phyloP scores from a whole-genome alignment of 2,329 filamentous ascomycete species.

The Teratosphaeriaceae sp. region DNA sequence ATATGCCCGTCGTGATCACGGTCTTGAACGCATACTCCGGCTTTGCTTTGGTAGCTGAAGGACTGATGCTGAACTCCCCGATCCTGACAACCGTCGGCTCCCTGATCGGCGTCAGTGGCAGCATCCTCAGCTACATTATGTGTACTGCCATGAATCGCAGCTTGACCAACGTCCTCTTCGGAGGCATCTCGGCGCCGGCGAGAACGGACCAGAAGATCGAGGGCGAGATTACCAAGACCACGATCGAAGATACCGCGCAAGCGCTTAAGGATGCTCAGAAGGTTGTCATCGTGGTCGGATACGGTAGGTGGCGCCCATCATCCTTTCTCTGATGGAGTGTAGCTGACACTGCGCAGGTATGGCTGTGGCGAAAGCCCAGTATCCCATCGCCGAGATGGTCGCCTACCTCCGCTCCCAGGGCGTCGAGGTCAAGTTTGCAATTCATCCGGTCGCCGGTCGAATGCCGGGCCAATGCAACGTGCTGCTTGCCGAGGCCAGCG shows the following conservation, averaged over 20 bases:
- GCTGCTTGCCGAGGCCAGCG: constrained; percentile 76
- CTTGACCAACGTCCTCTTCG: constrained; percentile 83
- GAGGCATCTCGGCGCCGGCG: constrained; percentile 62
- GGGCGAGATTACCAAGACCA: constrained; percentile 70
- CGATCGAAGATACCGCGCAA: constrained; percentile 73
- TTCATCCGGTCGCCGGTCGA: constrained; percentile 81
- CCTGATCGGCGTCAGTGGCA: constrained; percentile 81
- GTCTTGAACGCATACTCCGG: constrained; percentile 82
- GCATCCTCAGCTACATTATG: constrained; percentile 80
- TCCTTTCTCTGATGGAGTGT: background rate
- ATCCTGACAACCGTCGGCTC: constrained; percentile 79
- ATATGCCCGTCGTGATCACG: constrained; percentile 89
- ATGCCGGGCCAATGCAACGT: constrained; percentile 96
- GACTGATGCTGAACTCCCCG: constrained; percentile 85
- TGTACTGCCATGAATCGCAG: constrained; percentile 90
- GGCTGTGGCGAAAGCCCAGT: constrained; percentile 91
- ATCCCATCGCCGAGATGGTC: constrained; percentile 80
- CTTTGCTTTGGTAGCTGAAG: constrained; percentile 83
- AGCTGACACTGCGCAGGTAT: constrained; percentile 46
- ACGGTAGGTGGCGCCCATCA: constrained; percentile 38
- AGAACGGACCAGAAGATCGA: constrained; percentile 67
- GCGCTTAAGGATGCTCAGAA: constrained; percentile 68
- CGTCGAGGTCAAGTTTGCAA: constrained; percentile 79
- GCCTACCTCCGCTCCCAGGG: constrained; percentile 65
- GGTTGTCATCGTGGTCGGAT: constrained; percentile 85